Base-by-base conservation (phyloP, 345 rosid species). In the Trapa bicornis region DNA sequence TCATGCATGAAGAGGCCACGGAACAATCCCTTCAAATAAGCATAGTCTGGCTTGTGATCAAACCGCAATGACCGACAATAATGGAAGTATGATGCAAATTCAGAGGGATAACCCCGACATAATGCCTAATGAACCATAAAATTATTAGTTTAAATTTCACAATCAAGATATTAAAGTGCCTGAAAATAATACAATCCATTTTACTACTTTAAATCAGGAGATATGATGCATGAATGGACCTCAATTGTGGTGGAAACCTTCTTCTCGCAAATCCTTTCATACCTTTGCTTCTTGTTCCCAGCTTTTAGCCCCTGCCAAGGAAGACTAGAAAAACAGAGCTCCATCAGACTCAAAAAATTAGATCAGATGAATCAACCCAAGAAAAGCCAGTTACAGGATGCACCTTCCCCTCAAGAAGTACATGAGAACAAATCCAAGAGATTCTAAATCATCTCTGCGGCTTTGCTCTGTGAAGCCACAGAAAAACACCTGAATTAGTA, bases 301-400 rank as follows among this genome's bases (percentile, higher is more conserved):
- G 97, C 97, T 81, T 87, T 91, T 47, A 94, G 78, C 71, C 99
- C 99, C 84, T 94, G 99, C 99, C 99, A 94, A 37, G 99, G 99
- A 80, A 94, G 97, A 79, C 99, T 94, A 60, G 5, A 67, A 67
- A 43, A 38, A 65, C 60, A 79, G 41, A 47, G 37, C 56, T 1
- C 22, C 16, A 3, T 58, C 47, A 41, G 41, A 58, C 14, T 72
- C 47, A 47, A 35, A 54, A 37, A 61, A 36, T 62, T 58, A 17
- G n/a, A 12, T 15, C 17, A 64, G 72, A 72, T 67, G 67, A 61
- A 69, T 69, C 50, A 73, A 68, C 52, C 65, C 42, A 63, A 67
- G 58, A 50, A 50, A 14, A 53, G 69, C 50, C 47, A 61, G 15
- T 41, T 4, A 37, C 16, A 45, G 47, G 65, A 65, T 36, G 80